A percentile compares a stretch with the other conserved stretches of the same genome.
phyloP scores from a whole-genome alignment of 345 rosid genomes.

The Murraya paniculata region DNA sequence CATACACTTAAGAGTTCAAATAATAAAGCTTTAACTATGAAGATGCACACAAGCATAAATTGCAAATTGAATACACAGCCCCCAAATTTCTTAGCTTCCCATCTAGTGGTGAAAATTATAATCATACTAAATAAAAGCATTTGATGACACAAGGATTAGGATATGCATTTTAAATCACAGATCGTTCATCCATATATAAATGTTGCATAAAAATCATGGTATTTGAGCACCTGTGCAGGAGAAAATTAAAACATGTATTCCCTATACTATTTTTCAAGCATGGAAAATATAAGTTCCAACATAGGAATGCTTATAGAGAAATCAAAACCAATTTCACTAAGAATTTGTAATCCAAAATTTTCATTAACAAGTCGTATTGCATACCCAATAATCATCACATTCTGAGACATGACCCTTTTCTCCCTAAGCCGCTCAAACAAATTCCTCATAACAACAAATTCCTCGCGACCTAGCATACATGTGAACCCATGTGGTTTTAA shows the following conservation, averaged over 20 bases:
- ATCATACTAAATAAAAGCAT: no score
- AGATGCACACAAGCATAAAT: neutral
- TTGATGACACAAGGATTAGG: neutral
- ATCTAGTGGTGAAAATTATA: neutral
- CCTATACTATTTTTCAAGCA: neutral
- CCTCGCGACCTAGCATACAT: constrained; percentile 56
- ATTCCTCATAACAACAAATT: neutral
- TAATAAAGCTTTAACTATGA: neutral
- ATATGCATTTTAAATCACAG: neutral
- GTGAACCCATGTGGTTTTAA: constrained; percentile 57
- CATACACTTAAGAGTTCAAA: constrained; percentile 13
- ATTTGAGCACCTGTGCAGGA: neutral
- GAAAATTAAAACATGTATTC: neutral
- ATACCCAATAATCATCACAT: no score
- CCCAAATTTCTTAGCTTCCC: neutral
- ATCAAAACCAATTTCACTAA: neutral
- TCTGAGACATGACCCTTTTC: constrained; percentile 13
- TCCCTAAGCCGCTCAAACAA: constrained; percentile 27
- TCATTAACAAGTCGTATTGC: neutral
- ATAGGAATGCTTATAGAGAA: neutral
- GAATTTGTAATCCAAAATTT: neutral
- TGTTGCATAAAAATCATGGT: neutral
- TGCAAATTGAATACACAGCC: neutral
- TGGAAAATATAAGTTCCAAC: neutral
- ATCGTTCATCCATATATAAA: neutral